Evolutionary conservation across 306 rosid genomes (phyloP), one percentile per base, ranked within the genome.

Genomic region (Oxytropis ochrocephala): DNA sequence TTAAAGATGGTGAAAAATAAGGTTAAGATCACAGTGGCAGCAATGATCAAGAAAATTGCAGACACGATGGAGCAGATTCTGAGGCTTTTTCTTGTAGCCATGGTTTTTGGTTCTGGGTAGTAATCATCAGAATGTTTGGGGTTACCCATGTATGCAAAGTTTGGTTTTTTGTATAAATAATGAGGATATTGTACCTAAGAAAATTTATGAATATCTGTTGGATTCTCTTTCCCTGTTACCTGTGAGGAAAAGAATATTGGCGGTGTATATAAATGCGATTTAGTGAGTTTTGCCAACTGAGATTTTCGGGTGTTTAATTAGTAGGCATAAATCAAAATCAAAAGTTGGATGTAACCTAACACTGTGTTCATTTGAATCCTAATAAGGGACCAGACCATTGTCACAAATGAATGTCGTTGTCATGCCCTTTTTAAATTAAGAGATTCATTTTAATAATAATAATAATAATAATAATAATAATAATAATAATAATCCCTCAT

Each of bases 1-100:
- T 77, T 80, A 48, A 84, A 82, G 39, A 84, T 18, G 44, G 90
- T 84, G 21, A 84, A 70, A 10, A 8, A 0, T 51, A 89, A 63
- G 35, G 74, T 27, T 2, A 75, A 38, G 8, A 84, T 13, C 13
- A 80, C 58, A 0, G 42, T 6, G 21, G 43, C 50, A 11, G 67
- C 4, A 7, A 86, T 4, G 18, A 84, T 30, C 0, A 84, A 24
- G 61, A 81, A 18, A 57, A 86, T 0, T 4, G 75, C 5, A 0
- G 69, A 57, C 1, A 56, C 72, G 3, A n/a, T 29, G 1, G 80
- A 14, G 42, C 81, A 80, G 7, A 82, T 64, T 76, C 52, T 86
- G 72, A 82, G 46, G 9, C 79, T 5, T 72, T 67, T 78, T 0
- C 69, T 78, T 0, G 6, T n/a, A 3, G 16, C 47, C 87, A 80